These are phyloP conservation scores for Nasturtium officinale DNA, from an alignment of 345 rosid genomes.

Conservation along the genomic window DNA sequence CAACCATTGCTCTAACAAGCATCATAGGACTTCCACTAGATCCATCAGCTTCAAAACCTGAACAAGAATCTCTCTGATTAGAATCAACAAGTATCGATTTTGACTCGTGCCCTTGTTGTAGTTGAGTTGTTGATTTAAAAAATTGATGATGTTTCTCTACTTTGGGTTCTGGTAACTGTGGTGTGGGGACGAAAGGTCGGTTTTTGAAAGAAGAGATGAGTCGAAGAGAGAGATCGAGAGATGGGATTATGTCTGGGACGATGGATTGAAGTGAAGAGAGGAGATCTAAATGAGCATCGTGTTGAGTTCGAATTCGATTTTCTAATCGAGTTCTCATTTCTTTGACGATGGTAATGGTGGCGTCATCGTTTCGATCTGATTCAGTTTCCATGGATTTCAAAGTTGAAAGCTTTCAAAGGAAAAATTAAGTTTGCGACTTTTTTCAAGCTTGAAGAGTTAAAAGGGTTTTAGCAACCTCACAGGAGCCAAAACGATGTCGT, in stretches of 20 bases:
- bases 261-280: constrained; percentile 67
- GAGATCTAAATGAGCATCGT: constrained; percentile 62
- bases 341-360: constrained; percentile 54
- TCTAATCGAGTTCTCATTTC: constrained; percentile 65
- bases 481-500: background rate
- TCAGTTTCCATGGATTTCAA: constrained; percentile 45
- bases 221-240: constrained; percentile 74
- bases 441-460: background rate
- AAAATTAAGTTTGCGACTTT: background rate
- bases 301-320: constrained; percentile 65
- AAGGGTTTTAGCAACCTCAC: constrained; percentile 8
- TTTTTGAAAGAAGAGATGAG: constrained; percentile 70
- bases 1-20: constrained; percentile 85
- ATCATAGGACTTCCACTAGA: constrained; percentile 64
- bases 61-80: constrained; percentile 34
- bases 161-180: constrained; percentile 65
- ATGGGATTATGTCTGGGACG: constrained; percentile 69
- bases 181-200: constrained; percentile 70
- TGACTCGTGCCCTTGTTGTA: constrained; percentile 27
- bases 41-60: constrained; percentile 39
- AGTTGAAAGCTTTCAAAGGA: background rate
- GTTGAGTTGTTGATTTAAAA: constrained; percentile 24
- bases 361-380: constrained; percentile 47
- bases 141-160: constrained; percentile 26
- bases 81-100: constrained; percentile 31